Percentiles rank a stretch among this genome's conserved stretches.
phyloP scores from a whole-genome alignment of 352 stramenopile genomes.

The Thalassiosira ordinaria region DNA sequence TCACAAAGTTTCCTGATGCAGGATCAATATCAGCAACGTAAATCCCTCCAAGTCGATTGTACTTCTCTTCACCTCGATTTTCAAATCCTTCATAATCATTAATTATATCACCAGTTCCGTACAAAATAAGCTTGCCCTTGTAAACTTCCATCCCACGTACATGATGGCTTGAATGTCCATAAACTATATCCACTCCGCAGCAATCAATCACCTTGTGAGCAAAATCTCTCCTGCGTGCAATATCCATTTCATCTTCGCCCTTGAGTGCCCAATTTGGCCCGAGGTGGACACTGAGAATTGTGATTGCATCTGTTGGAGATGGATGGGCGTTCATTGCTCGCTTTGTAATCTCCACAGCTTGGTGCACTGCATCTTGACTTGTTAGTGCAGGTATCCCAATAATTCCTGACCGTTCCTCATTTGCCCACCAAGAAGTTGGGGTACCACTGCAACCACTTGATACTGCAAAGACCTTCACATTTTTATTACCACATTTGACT shows the following conservation, averaged over 20 bases:
- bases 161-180: slow-evolving; percentile 77
- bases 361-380: slow-evolving; percentile 35
- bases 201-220: slow-evolving; percentile 64
- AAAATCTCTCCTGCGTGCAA: slow-evolving; percentile 20
- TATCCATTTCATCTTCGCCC: slow-evolving; percentile 24
- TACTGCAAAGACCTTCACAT: slow-evolving; percentile 56
- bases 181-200: slow-evolving; percentile 69
- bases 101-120: slow-evolving; percentile 71
- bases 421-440: slow-evolving; percentile 59
- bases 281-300: slow-evolving; percentile 72
- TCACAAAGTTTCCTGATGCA: slow-evolving; percentile 31
- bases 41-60: slow-evolving; percentile 61
- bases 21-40: slow-evolving; percentile 60
- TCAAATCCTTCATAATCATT: slow-evolving; percentile 80
- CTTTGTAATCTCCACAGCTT: slow-evolving; percentile 22
- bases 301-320: slow-evolving; percentile 28
- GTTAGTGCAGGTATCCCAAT: slow-evolving; percentile 50
- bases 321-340: neutral
- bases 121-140: slow-evolving; percentile 74
- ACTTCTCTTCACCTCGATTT: slow-evolving; percentile 64
- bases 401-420: slow-evolving; percentile 52
- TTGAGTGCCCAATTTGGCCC: slow-evolving; percentile 65
- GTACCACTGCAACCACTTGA: slow-evolving; percentile 55
- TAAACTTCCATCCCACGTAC: slow-evolving; percentile 71
- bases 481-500: slow-evolving; percentile 4